phyloP scores from a whole-genome alignment of 2,329 filamentous ascomycete genomes.

The Phialophora verrucosa region DNA sequence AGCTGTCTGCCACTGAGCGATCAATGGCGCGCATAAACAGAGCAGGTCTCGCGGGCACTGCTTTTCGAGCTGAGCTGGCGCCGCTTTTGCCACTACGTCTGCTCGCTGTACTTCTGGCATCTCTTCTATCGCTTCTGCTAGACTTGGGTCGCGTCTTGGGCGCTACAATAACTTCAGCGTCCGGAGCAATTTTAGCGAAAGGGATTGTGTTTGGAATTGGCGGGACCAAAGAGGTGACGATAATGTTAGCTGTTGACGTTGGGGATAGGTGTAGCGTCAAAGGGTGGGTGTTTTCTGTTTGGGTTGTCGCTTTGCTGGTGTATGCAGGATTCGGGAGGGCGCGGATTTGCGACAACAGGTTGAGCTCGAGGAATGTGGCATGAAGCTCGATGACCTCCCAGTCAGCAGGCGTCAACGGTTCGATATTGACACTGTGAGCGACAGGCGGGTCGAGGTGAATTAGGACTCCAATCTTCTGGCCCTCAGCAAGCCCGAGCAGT shows the following conservation, averaged over 20 bases:
- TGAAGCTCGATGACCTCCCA: conserved; percentile 99
- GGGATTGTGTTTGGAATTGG: conserved; percentile 68
- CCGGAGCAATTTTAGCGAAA: conserved; percentile 90
- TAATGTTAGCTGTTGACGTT: conserved; percentile 92
- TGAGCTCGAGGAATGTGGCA: conserved; percentile 92
- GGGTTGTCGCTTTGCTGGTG: conserved; percentile 53
- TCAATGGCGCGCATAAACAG: conserved; percentile 82
- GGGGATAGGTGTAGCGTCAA: conserved; percentile 92
- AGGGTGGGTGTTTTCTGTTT: conserved; percentile 69
- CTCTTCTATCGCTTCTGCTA: conserved; percentile 66
- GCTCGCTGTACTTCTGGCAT: conserved; percentile 80
- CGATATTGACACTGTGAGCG: conserved; percentile 94
- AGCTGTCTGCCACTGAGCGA: conserved; percentile 70
- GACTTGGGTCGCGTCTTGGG: conserved; percentile 83
- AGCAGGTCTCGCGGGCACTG: conserved; percentile 53
- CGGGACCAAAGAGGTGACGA: conserved; percentile 81
- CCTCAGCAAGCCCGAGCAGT: conserved; percentile 76
- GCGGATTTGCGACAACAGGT: conserved; percentile 89
- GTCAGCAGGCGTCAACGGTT: conserved; percentile 90
- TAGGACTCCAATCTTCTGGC: conserved; percentile 71
- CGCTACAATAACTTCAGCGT: conserved; percentile 96
- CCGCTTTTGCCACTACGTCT: conserved; percentile 76
- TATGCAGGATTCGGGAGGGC: conserved; percentile 86
- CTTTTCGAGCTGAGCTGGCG: conserved; percentile 70
- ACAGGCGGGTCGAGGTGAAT: conserved; percentile 90